These are phyloP conservation scores for Colletotrichum agaves DNA, from an alignment of 2,329 filamentous ascomycete genomes.

Conservation along the genomic window DNA sequence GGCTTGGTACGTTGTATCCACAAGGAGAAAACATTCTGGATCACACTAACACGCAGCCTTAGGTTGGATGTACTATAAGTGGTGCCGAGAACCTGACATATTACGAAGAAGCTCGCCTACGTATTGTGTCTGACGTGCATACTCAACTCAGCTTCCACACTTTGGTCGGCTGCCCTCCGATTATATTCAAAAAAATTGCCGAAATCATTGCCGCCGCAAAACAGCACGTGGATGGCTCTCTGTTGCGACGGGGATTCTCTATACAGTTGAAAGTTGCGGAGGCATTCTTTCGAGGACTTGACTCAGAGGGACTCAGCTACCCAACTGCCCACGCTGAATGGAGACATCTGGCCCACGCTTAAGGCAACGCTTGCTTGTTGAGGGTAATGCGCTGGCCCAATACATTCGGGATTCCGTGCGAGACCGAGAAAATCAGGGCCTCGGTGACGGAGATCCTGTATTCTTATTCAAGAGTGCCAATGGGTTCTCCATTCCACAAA, in stretches of 20 bases:
- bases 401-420: constrained; percentile 41
- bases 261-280: constrained; percentile 39
- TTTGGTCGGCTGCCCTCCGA: constrained; percentile 43
- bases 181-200: constrained; percentile 42
- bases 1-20: constrained; percentile 39
- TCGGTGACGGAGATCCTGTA: constrained; percentile 43
- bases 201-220: constrained; percentile 42
- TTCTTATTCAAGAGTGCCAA: constrained; percentile 40
- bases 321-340: constrained; percentile 44
- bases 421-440: constrained; percentile 38
- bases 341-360: constrained; percentile 44
- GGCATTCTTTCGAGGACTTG: constrained; percentile 42
- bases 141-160: constrained; percentile 40
- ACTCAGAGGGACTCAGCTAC: constrained; percentile 41
- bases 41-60: not conserved
- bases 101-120: constrained; percentile 40
- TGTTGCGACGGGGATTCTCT: constrained; percentile 32
- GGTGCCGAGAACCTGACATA: constrained; percentile 46
- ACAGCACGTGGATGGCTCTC: constrained; percentile 15
- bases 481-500: constrained; percentile 42
- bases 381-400: constrained; percentile 43
- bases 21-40: not conserved
- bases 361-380: constrained; percentile 44
- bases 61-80: constrained; percentile 46
- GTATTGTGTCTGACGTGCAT: constrained; percentile 41